Conservation (phyloP, 1,284 basidiomycete species). For the Trametes versicolor region DNA sequence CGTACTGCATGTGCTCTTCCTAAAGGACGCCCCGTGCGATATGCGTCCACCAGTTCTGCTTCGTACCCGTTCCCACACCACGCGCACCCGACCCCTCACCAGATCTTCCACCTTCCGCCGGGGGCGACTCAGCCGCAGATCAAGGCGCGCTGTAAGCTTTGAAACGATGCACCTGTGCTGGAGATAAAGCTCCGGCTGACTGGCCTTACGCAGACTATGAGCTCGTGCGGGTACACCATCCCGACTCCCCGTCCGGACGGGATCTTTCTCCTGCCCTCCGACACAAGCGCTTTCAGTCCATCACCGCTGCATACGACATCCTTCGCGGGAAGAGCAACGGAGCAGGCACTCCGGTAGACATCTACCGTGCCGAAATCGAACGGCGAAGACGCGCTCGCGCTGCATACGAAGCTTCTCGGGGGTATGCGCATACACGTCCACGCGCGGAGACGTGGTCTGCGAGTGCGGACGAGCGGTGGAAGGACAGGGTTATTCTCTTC, state of each 20-base stretch:
- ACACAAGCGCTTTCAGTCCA: slow-evolving; percentile 58
- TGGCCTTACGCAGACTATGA: slow-evolving; percentile 54
- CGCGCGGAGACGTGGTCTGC: slow-evolving; percentile 30
- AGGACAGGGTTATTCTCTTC: slow-evolving; percentile 52
- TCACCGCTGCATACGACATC: slow-evolving; percentile 58
- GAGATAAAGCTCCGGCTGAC: background rate
- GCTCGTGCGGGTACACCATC: slow-evolving; percentile 62
- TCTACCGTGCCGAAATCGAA: slow-evolving; percentile 51
- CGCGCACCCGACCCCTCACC: slow-evolving; percentile 55
- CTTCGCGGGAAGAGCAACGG: slow-evolving; percentile 44
- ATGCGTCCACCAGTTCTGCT: slow-evolving; percentile 38
- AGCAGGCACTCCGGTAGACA: slow-evolving; percentile 37
- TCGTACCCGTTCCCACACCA: slow-evolving; percentile 52
- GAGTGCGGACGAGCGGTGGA: slow-evolving; percentile 48
- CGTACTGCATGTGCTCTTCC: background rate
- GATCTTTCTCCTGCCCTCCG: slow-evolving; percentile 47
- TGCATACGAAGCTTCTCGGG: slow-evolving; percentile 27
- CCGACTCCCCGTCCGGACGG: slow-evolving; percentile 51
- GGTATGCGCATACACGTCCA: slow-evolving; percentile 16
- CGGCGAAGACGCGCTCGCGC: slow-evolving; percentile 45
- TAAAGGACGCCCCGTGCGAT: slow-evolving; percentile 21
- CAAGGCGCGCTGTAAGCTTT: slow-evolving; percentile 58
- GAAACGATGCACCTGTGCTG: background rate
- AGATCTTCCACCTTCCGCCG: slow-evolving; percentile 61
- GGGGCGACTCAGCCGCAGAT: slow-evolving; percentile 56